phyloP scores from a whole-genome alignment of 1,139 yeast species.

The Eremothecium cymbalariae region DNA sequence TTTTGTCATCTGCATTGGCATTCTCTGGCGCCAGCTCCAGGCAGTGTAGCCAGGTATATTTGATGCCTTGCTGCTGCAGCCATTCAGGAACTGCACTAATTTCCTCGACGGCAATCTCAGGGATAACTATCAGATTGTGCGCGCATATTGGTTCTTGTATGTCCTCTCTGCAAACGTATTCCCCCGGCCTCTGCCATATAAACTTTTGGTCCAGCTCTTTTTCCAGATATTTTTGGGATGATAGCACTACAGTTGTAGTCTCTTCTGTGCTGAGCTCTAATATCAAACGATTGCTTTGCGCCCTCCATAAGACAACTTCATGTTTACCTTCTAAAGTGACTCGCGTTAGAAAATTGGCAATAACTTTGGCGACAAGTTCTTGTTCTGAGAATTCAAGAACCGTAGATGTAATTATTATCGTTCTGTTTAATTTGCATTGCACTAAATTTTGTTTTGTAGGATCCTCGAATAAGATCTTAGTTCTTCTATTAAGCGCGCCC shows the following conservation, averaged over 20 bases:
- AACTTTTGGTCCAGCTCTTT: slow-evolving; percentile 11
- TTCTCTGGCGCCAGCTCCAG: slow-evolving; percentile 8
- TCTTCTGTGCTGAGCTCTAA: slow-evolving; percentile 20
- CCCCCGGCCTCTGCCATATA: slow-evolving; percentile 25
- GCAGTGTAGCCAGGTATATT: slow-evolving; percentile 11
- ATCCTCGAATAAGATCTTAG: slow-evolving; percentile 32
- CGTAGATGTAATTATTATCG: slow-evolving; percentile 42
- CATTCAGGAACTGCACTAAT: slow-evolving; percentile 10
- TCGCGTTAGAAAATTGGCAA: slow-evolving; percentile 38
- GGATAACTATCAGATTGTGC: slow-evolving; percentile 18
- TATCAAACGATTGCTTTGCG: slow-evolving; percentile 11
- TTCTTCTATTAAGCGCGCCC: slow-evolving; percentile 31
- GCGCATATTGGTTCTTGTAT: slow-evolving; percentile 19
- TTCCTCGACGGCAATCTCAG: slow-evolving; percentile 11
- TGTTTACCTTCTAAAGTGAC: slow-evolving; percentile 17
- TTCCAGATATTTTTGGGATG: slow-evolving; percentile 21
- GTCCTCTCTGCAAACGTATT: slow-evolving; percentile 20
- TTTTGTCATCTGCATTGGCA: slow-evolving; percentile 4
- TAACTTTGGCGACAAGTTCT: slow-evolving; percentile 36
- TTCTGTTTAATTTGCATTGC: slow-evolving; percentile 44
- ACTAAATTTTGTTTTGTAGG: slow-evolving; percentile 44
- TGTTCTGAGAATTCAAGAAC: slow-evolving; percentile 37
- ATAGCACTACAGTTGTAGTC: slow-evolving; percentile 19
- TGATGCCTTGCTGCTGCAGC: slow-evolving; percentile 10
- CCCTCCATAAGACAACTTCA: slow-evolving; percentile 6